Evolutionary conservation across 2,329 filamentous ascomycete species (phyloP).

Genomic region (Nemania sp.): DNA sequence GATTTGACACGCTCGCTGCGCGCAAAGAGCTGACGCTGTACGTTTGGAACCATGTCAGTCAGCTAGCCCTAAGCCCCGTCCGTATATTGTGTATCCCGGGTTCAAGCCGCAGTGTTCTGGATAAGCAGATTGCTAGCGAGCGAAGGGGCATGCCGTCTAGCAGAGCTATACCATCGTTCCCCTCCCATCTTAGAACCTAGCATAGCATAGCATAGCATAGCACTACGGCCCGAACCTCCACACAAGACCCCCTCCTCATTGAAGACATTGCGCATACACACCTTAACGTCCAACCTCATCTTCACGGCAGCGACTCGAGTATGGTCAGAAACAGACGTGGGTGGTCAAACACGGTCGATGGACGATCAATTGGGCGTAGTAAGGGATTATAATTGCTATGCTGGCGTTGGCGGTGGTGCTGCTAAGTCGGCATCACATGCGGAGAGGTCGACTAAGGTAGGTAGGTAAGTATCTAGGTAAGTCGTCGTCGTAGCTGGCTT

Average conservation of each 20-base stretch:
- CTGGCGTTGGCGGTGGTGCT: not conserved
- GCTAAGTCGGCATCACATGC: constrained; percentile 29
- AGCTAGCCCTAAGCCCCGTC: constrained; percentile 19
- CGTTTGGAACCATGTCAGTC: constrained; percentile 30
- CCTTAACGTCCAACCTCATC: constrained; percentile 52
- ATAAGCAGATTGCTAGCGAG: not conserved
- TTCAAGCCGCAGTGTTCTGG: not conserved
- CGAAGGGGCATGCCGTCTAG: not conserved
- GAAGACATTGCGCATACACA: constrained; percentile 33
- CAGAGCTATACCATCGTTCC: not conserved
- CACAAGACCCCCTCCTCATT: not conserved
- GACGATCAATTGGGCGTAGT: constrained; percentile 31
- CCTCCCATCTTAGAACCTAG: constrained; percentile 8
- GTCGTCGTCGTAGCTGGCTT: not conserved
- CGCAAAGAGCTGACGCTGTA: constrained; percentile 83
- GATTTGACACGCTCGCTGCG: constrained; percentile 95
- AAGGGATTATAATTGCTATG: too few species aligned
- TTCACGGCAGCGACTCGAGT: constrained; percentile 41
- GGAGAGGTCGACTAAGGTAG: constrained; percentile 21
- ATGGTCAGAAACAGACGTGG: not conserved
- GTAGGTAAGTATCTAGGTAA: not conserved
- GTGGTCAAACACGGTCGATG: not conserved
- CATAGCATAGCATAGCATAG: too few species aligned
- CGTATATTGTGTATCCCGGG: not conserved
- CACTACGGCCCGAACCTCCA: not conserved